phyloP scores from a whole-genome alignment of 345 rosid species.

The Geranium rotundifolium region DNA sequence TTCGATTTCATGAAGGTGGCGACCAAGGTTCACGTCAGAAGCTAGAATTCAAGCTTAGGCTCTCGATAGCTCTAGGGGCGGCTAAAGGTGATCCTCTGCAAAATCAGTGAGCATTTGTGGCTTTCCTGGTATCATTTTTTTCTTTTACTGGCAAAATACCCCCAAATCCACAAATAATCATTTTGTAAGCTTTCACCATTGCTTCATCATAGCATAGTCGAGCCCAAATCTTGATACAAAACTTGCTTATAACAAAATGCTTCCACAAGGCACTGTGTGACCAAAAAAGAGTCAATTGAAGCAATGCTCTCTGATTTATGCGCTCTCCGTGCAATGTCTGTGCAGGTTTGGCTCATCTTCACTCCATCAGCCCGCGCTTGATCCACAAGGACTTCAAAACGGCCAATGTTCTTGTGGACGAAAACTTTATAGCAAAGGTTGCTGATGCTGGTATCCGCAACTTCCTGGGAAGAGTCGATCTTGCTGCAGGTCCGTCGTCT shows the following conservation, averaged over 20 bases:
- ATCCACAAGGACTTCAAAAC: slow-evolving; percentile 89
- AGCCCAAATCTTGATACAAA: too few relatives aligned
- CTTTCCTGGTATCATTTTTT: slow-evolving; percentile 58
- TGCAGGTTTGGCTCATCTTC: slow-evolving; percentile 89
- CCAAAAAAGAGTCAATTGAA: too few relatives aligned
- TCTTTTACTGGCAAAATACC: slow-evolving; percentile 15
- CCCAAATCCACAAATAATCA: slow-evolving; percentile 6
- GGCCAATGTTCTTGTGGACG: slow-evolving; percentile 86
- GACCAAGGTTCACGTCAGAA: slow-evolving; percentile 57
- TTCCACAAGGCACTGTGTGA: slow-evolving; percentile 9
- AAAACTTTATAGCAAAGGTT: slow-evolving; percentile 75
- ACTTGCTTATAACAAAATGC: too few relatives aligned
- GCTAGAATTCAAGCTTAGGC: slow-evolving; percentile 91
- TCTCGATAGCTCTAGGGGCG: slow-evolving; percentile 79
- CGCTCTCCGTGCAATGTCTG: too few relatives aligned
- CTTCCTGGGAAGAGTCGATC: slow-evolving; percentile 58
- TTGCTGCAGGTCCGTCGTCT: slow-evolving; percentile 63
- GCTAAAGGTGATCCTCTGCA: slow-evolving; percentile 93
- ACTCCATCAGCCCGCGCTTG: slow-evolving; percentile 66
- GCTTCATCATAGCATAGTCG: too few relatives aligned
- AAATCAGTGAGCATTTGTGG: slow-evolving; percentile 73
- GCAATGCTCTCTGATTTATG: too few relatives aligned
- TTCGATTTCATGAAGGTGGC: slow-evolving; percentile 33
- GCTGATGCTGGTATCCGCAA: slow-evolving; percentile 87
- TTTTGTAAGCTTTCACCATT: slow-evolving; percentile 18